Base-by-base conservation (phyloP, 805 yeast genomes). In the Wickerhamiella azyma region DNA sequence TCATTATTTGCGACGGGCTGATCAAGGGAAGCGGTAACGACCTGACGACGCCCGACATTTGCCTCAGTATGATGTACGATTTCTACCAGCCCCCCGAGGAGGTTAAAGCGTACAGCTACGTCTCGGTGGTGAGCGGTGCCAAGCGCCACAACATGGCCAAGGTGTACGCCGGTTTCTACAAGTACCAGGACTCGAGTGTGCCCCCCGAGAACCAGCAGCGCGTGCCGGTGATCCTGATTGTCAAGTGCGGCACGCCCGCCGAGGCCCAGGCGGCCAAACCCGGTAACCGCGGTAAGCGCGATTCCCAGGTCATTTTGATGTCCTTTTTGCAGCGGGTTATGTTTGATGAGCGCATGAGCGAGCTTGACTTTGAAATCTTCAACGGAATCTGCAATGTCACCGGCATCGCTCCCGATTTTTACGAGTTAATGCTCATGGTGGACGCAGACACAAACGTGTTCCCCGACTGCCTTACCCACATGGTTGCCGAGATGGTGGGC, bases 71-170 rank as follows among this genome's bases (percentile, higher is more conserved):
- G 88, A 85, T 92, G 92, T 75, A 79, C 9, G 85, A 81, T 56
- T 75, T 86, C 55, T 71, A 75, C 7, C 68, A 72, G 30, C 82
- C 85, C 0, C 72, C 70, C 9, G 94, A 85, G 16, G 78, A 84
- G 13, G 96, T 85, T 5, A 65, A 75, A 58, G 75, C 96, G 0
- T 71, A 77, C 57, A 86, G 96, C 0, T 89, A 92, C 61, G 94
- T 92, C 32, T 94, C 97, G 7, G 96, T 92, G 36, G 94, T 95
- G 2, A 82, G 82, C 55, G 98, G 98, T 55, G 56, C 83, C 3
- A 92, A 85, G 66, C 80, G 98, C 61, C 98, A 92, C 60, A 92
- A 92, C 61, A 86, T 88, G 95, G 96, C 98, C 26, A 89, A 88
- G 64, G 86, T 89, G 2, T 89, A 85, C 59, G 79, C 95, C 10